phyloP scores from a whole-genome alignment of 1,284 basidiomycete species.

The Ganoderma sp. region DNA sequence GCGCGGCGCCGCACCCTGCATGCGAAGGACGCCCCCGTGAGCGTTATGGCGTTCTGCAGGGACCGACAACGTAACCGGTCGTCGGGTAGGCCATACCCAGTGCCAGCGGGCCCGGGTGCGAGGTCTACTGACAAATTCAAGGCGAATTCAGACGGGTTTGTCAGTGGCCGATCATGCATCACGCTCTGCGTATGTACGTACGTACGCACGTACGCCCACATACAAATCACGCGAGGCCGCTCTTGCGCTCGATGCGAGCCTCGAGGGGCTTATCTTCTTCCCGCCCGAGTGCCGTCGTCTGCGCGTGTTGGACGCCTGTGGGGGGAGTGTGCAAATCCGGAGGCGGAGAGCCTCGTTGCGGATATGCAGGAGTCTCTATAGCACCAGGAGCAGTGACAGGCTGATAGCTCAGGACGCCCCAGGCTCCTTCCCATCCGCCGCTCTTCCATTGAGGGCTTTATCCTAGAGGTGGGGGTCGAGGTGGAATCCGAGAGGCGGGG shows the following conservation, averaged over 20 bases:
- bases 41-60: neutral
- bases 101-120: neutral
- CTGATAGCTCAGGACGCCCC: too few species aligned
- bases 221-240: neutral
- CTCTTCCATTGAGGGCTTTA: too few species aligned
- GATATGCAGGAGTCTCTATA: neutral
- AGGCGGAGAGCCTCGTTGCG: slow-evolving; percentile 1
- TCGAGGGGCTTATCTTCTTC: neutral
- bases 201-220: neutral
- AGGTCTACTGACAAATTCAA: neutral
- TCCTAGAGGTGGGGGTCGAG: too few species aligned
- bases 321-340: too few species aligned
- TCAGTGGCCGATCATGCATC: neutral
- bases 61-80: neutral
- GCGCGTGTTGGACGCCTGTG: neutral
- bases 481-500: too few species aligned
- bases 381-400: neutral
- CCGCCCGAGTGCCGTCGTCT: neutral
- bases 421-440: too few species aligned
- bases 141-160: neutral
- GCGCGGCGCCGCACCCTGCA: neutral
- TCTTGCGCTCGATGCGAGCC: neutral
- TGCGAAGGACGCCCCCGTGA: neutral
- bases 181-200: neutral
- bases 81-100: neutral